phyloP scores from a whole-genome alignment of 108 stramenopile genomes.

The Fragilariopsis cylindrus region DNA sequence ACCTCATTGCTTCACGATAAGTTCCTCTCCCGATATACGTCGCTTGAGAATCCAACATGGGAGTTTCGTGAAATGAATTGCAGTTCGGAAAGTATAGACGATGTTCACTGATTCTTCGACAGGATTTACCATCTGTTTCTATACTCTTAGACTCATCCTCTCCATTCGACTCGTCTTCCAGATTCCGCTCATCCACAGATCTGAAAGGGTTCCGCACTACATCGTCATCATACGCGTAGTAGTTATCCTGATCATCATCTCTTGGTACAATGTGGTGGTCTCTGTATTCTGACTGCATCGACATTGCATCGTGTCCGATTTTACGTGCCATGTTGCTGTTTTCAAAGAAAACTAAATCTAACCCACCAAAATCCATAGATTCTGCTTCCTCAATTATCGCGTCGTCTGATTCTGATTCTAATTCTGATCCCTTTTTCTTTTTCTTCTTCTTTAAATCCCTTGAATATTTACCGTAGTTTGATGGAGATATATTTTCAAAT shows the following conservation, averaged over 20 bases:
- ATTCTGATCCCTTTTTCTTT: no score
- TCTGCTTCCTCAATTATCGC: not conserved
- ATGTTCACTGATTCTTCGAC: conserved; percentile 18
- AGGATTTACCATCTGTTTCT: not conserved
- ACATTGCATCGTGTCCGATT: not conserved
- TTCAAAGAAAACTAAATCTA: conserved; percentile 15
- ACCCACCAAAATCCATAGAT: conserved; percentile 20
- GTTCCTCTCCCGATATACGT: conserved; percentile 33
- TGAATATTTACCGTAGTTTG: not conserved
- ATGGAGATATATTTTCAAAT: not conserved
- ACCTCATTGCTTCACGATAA: conserved; percentile 17
- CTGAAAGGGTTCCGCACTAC: conserved; percentile 1
- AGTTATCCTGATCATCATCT: conserved; percentile 10
- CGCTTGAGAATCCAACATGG: not conserved
- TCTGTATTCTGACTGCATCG: not conserved
- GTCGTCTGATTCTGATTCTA: not conserved
- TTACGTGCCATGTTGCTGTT: not conserved
- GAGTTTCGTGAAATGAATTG: conserved; percentile 53
- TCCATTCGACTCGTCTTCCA: not conserved
- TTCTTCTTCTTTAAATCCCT: not conserved
- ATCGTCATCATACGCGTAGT: conserved; percentile 15
- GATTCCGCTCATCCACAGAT: not conserved
- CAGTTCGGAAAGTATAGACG: conserved; percentile 53
- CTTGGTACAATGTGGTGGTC: not conserved
- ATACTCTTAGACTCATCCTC: not conserved